These are phyloP conservation scores for Leccinum fallax DNA, from an alignment of 1,284 basidiomycete genomes.

Conservation along the genomic window DNA sequence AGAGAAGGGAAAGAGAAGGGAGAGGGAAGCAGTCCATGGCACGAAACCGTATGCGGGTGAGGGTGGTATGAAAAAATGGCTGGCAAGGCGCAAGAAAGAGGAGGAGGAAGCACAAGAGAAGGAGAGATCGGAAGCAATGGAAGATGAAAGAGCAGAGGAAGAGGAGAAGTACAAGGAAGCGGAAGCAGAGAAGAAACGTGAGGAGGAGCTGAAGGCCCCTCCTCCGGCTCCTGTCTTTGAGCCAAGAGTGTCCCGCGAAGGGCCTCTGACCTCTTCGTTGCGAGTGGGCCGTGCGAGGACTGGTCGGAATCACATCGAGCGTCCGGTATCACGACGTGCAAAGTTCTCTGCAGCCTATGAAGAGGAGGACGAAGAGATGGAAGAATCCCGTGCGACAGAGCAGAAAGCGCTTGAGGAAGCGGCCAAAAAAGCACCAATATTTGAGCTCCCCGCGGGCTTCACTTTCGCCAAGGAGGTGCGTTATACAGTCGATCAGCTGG, in stretches of 20 bases:
- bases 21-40: conserved; percentile 42
- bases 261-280: conserved; percentile 51
- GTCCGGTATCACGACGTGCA: conserved; percentile 44
- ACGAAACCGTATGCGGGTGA: conserved; percentile 74
- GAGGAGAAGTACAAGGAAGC: conserved; percentile 23
- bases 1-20: conserved; percentile 35
- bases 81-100: conserved; percentile 52
- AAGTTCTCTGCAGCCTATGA: conserved; percentile 71
- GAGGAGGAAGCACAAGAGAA: conserved; percentile 35
- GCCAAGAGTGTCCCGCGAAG: conserved; percentile 23
- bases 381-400: conserved; percentile 46
- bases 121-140: conserved; percentile 38
- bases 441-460: conserved; percentile 64
- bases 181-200: conserved; percentile 24
- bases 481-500: conserved; percentile 14
- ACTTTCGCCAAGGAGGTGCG: conserved; percentile 66
- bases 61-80: conserved; percentile 72
- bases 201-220: conserved; percentile 26
- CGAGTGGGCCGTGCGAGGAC: conserved; percentile 64
- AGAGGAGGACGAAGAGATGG: conserved; percentile 56
- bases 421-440: conserved; percentile 54
- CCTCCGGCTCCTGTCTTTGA: conserved; percentile 27
- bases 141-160: conserved; percentile 35
- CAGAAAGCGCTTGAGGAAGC: conserved; percentile 51
- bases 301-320: conserved; percentile 54